These are phyloP conservation scores for Cunninghamia lanceolata DNA, from an alignment of 75 land plant genomes.

Conservation along the genomic window DNA sequence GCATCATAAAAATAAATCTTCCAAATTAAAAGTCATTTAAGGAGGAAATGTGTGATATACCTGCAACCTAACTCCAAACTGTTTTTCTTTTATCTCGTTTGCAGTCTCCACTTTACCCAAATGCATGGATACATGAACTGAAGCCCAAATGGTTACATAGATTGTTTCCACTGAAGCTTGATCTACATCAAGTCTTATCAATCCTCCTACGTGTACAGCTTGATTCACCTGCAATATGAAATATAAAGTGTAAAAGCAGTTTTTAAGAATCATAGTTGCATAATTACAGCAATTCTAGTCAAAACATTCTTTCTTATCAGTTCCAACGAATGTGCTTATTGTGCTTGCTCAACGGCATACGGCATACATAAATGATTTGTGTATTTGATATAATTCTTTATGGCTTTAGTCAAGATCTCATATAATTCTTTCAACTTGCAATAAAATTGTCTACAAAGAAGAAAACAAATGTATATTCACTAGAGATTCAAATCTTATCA, in stretches of 20 bases:
- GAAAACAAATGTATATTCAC: not conserved
- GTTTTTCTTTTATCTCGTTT: constrained; percentile 65
- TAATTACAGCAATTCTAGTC: not conserved
- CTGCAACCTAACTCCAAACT: constrained; percentile 79
- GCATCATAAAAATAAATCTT: not conserved
- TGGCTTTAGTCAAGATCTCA: not conserved
- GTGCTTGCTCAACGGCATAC: not conserved
- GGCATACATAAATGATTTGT: too few relatives aligned
- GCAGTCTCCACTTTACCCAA: constrained; percentile 82
- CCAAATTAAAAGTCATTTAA: not conserved
- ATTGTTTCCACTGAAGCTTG: constrained; percentile 83
- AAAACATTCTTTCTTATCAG: not conserved
- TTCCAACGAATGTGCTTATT: not conserved
- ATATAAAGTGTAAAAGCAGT: not conserved
- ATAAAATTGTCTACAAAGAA: not conserved
- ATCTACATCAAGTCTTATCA: constrained; percentile 65
- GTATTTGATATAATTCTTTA: not conserved
- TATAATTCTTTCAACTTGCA: not conserved
- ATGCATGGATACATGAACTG: constrained; percentile 79
- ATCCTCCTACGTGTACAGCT: constrained; percentile 74
- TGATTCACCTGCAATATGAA: constrained; percentile 60
- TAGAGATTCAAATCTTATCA: not conserved
- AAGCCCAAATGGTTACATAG: constrained; percentile 85
- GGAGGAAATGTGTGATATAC: constrained; percentile 23
- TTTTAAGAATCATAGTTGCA: not conserved